phyloP scores from a whole-genome alignment of 441 rosid genomes.

The Raphanus hybrid region DNA sequence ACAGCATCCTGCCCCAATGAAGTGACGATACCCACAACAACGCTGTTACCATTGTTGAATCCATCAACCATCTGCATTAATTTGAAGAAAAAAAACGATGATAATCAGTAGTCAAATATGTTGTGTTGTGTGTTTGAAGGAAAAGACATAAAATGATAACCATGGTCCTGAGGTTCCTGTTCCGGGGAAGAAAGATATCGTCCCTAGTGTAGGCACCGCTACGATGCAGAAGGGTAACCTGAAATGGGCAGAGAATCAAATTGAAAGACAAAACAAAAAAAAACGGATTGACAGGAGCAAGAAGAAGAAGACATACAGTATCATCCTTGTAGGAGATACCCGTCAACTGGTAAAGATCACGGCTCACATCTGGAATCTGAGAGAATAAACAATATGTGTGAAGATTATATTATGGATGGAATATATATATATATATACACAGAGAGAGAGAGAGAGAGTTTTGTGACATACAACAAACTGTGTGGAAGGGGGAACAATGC shows the following conservation, averaged over 20 bases:
- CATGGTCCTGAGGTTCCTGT: neutral
- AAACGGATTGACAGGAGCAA: neutral
- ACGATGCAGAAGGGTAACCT: neutral
- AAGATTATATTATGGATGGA: neutral
- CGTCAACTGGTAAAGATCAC: neutral
- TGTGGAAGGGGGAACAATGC: no score
- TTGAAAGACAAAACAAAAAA: neutral
- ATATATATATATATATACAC: no score
- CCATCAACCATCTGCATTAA: conserved; percentile 1
- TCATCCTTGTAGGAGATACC: neutral
- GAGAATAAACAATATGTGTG: neutral
- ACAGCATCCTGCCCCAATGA: neutral
- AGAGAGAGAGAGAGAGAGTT: no score
- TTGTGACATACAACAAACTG: no score
- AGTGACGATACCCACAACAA: neutral
- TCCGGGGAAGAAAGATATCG: neutral
- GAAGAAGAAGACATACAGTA: neutral
- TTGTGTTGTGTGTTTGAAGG: neutral
- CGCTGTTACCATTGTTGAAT: neutral
- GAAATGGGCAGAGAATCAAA: neutral
- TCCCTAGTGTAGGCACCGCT: neutral
- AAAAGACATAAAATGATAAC: neutral
- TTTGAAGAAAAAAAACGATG: neutral
- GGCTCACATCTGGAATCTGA: neutral
- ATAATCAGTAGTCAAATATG: neutral